Percentiles rank a stretch among this genome's conserved stretches.
These are phyloP conservation scores for Clitoria ternatea DNA, from an alignment of 306 rosid species.

Conservation along the genomic window DNA sequence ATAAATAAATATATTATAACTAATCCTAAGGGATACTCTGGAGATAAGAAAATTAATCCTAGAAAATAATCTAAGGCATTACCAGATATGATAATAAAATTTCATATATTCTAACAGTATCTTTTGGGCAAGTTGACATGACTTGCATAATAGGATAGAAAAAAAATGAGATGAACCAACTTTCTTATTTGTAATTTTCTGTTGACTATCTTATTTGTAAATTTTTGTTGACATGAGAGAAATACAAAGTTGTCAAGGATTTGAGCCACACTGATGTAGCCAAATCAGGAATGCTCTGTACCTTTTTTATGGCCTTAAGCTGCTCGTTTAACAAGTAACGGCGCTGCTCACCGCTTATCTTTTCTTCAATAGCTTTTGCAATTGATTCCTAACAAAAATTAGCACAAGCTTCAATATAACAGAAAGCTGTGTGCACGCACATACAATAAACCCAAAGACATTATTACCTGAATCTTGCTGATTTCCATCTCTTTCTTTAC, in stretches of 20 bases:
- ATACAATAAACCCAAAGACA: constrained; percentile 1
- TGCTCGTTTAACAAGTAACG: constrained; percentile 94
- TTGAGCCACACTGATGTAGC: background rate
- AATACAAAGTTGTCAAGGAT: constrained; percentile 15
- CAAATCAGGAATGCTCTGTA: constrained; percentile 17
- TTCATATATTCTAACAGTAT: no score
- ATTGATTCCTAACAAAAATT: constrained; percentile 72
- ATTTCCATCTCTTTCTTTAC: constrained; percentile 99
- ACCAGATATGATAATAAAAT: no score
- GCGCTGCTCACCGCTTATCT: constrained; percentile 97
- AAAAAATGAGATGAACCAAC: constrained; percentile 1
- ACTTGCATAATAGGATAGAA: background rate
- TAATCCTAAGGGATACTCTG: no score
- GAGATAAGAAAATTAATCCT: no score
- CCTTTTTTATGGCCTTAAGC: constrained; percentile 99
- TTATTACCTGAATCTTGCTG: constrained; percentile 85
- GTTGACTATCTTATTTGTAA: background rate
- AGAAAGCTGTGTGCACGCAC: background rate
- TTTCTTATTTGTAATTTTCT: background rate
- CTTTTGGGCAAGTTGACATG: background rate
- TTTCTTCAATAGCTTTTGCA: constrained; percentile 99
- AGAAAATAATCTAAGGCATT: no score
- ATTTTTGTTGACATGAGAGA: background rate
- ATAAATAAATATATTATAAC: no score
- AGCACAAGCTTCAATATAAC: constrained; percentile 18